These are phyloP conservation scores for Hortiboletus flavorubellus DNA, from an alignment of 768 basidiomycete genomes.

Conservation along the genomic window DNA sequence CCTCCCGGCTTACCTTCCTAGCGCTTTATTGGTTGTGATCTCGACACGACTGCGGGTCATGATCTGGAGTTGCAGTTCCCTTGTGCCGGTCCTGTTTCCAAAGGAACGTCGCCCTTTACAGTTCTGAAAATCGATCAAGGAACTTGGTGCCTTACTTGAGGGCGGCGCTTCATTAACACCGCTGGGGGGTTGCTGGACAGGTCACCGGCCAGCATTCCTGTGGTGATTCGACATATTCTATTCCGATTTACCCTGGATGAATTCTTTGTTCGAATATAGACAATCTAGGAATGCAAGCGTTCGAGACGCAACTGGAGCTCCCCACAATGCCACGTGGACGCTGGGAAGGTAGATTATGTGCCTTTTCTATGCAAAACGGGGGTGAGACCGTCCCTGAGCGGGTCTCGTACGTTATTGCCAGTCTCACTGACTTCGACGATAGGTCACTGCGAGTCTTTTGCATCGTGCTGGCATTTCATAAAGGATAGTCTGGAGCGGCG, in stretches of 20 bases:
- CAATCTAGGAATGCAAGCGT: slow-evolving; percentile 14
- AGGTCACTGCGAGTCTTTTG: slow-evolving; percentile 1
- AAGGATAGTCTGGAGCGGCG: slow-evolving; percentile 9
- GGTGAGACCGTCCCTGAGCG: not conserved
- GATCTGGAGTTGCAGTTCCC: slow-evolving; percentile 24
- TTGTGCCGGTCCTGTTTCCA: slow-evolving; percentile 21
- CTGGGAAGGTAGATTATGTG: slow-evolving; percentile 1
- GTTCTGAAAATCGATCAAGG: slow-evolving; percentile 29
- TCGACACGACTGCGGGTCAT: slow-evolving; percentile 17
- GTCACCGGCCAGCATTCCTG: slow-evolving; percentile 21
- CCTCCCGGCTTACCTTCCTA: slow-evolving; percentile 5
- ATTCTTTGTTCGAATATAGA: slow-evolving; percentile 18
- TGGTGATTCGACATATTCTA: slow-evolving; percentile 26
- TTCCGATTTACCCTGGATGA: slow-evolving; percentile 23
- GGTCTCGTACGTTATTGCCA: not conserved
- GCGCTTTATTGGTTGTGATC: slow-evolving; percentile 21
- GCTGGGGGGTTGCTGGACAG: slow-evolving; percentile 4
- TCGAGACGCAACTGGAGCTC: not conserved
- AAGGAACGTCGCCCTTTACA: slow-evolving; percentile 15
- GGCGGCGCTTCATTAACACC: slow-evolving; percentile 14
- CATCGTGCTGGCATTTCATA: slow-evolving; percentile 10
- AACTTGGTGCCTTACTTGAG: slow-evolving; percentile 25
- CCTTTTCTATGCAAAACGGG: slow-evolving; percentile 15
- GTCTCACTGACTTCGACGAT: slow-evolving; percentile 23
- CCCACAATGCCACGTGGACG: slow-evolving; percentile 21